Evolutionary conservation across 2,329 filamentous ascomycete species (phyloP).

Genomic region (Aureobasidium sp.): DNA sequence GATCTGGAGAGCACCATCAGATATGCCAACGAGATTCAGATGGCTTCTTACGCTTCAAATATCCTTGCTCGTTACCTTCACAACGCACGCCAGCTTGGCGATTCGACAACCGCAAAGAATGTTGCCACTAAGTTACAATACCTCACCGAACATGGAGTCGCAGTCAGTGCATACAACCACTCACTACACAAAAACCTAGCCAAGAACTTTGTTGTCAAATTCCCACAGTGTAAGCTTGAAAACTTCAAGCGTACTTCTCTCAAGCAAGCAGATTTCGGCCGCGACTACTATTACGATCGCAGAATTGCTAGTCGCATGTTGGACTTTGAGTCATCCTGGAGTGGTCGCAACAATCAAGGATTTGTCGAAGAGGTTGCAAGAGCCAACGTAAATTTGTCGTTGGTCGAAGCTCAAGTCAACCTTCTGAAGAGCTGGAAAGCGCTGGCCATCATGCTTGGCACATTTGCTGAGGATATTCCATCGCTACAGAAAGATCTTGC

Average conservation of each 20-base stretch:
- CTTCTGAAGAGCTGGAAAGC: constrained; percentile 88
- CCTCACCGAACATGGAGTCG: constrained; percentile 69
- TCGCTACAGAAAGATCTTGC: constrained; percentile 63
- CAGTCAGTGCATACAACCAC: constrained; percentile 75
- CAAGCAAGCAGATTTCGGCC: constrained; percentile 49
- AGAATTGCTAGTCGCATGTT: constrained; percentile 69
- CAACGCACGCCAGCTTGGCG: constrained; percentile 69
- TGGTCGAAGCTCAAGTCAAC: constrained; percentile 84
- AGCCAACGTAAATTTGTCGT: constrained; percentile 83
- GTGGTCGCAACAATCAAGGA: constrained; percentile 52
- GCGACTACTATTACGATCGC: constrained; percentile 78
- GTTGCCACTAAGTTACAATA: constrained; percentile 72
- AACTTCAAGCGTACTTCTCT: constrained; percentile 72
- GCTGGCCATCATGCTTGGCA: constrained; percentile 74
- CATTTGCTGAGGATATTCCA: constrained; percentile 47
- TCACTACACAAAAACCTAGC: constrained; percentile 81
- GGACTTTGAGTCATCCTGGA: constrained; percentile 71
- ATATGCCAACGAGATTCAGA: constrained; percentile 37
- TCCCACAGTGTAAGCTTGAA: constrained; percentile 63
- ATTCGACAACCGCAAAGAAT: constrained; percentile 59
- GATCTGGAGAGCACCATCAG: constrained; percentile 23
- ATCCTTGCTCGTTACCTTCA: constrained; percentile 89
- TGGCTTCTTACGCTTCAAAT: constrained; percentile 78
- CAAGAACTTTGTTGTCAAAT: constrained; percentile 75
- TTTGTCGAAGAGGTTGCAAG: constrained; percentile 76